phyloP scores from a whole-genome alignment of 805 yeast genomes.

The Kluyveromyces starmeri region DNA sequence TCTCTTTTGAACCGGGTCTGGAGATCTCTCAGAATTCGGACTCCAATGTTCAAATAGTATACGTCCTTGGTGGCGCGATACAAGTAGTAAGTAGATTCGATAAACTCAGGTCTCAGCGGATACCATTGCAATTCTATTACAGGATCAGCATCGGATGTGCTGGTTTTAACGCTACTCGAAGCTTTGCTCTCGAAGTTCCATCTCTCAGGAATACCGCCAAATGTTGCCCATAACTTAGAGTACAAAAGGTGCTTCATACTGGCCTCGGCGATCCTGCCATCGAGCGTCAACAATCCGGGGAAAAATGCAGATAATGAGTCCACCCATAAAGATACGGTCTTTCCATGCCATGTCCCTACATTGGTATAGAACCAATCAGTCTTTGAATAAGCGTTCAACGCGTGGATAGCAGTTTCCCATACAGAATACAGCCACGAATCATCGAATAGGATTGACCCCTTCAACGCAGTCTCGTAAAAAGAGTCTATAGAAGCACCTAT shows the following conservation, averaged over 20 bases:
- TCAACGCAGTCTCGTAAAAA: conserved; percentile 80
- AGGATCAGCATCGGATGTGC: conserved; percentile 2
- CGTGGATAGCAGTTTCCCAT: conserved; percentile 52
- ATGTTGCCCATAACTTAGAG: conserved; percentile 71
- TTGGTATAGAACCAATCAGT: conserved; percentile 47
- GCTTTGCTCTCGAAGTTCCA: conserved; percentile 43
- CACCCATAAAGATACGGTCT: conserved; percentile 53
- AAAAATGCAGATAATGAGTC: conserved; percentile 84
- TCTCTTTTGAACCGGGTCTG: conserved; percentile 41
- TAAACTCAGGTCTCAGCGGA: conserved; percentile 85
- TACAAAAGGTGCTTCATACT: conserved; percentile 49
- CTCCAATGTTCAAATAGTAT: conserved; percentile 68
- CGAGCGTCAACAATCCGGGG: conserved; percentile 74
- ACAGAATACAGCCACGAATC: conserved; percentile 42
- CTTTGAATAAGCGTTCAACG: conserved; percentile 47
- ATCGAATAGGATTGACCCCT: conserved; percentile 64
- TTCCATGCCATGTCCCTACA: conserved; percentile 46
- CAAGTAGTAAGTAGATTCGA: conserved; percentile 79
- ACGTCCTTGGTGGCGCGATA: conserved; percentile 85
- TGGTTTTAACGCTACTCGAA: not conserved
- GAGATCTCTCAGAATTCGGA: conserved; percentile 48
- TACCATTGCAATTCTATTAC: conserved; percentile 69
- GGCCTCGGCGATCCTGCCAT: conserved; percentile 67
- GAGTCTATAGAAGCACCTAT: conserved; percentile 90
- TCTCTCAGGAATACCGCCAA: conserved; percentile 79